Percentiles rank a stretch among this genome's conserved stretches.
Evolutionary conservation across 176 grass and related monocot genomes (phyloP).

Genomic region (Coix lacrymajobi): DNA sequence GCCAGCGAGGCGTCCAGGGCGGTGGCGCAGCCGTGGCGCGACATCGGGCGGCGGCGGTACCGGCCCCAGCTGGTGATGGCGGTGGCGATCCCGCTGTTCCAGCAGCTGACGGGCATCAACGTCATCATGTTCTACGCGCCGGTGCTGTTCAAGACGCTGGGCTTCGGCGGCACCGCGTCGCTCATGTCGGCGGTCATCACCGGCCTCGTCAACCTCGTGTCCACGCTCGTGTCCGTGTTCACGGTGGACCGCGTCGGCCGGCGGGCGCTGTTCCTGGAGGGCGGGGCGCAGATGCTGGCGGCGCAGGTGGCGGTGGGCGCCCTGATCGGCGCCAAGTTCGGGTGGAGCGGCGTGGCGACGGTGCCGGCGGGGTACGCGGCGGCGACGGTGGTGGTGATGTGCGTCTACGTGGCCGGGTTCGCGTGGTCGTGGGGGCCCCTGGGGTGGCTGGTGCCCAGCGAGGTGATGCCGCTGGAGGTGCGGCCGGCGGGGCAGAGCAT

Average conservation of each 20-base stretch:
- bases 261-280: slow-evolving; percentile 1
- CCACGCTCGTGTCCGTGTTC: slow-evolving; percentile 19
- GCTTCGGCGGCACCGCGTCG: slow-evolving; percentile 34
- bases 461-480: slow-evolving; percentile 70
- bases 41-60: background rate
- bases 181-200: slow-evolving; percentile 28
- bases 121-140: slow-evolving; percentile 84
- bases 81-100: slow-evolving; percentile 51
- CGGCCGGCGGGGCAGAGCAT: slow-evolving; percentile 67
- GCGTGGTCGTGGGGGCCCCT: slow-evolving; percentile 76
- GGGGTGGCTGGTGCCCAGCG: slow-evolving; percentile 66
- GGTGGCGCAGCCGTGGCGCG: background rate
- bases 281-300: slow-evolving; percentile 19
- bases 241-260: slow-evolving; percentile 12
- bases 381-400: background rate
- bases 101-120: slow-evolving; percentile 73
- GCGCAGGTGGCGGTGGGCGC: background rate
- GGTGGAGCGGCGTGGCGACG: background rate
- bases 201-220: slow-evolving; percentile 2
- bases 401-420: slow-evolving; percentile 60
- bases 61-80: slow-evolving; percentile 56
- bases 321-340: background rate
- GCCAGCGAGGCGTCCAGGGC: background rate
- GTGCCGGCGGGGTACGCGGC: background rate
- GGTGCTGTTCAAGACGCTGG: slow-evolving; percentile 53